Percentiles rank a stretch among this genome's conserved stretches.
phyloP scores from a whole-genome alignment of 768 basidiomycete genomes.

The Rhodotorula paludigena region DNA sequence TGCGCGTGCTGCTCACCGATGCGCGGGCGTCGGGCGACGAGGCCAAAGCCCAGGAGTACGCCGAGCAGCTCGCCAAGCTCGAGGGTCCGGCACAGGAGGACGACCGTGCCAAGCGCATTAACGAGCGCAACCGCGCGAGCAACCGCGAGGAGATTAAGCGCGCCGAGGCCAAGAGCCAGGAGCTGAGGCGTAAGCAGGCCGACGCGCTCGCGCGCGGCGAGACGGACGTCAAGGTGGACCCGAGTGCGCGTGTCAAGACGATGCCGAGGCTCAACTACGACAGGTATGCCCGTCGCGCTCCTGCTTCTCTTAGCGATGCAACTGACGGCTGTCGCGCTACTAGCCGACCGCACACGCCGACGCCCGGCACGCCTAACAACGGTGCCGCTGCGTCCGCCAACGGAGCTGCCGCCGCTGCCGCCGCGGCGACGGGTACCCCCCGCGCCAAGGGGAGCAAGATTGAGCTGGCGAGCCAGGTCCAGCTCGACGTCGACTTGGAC shows the following conservation, averaged over 20 bases:
- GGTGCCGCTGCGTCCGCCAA: not conserved
- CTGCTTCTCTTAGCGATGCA: not conserved
- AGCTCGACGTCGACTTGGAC: constrained; percentile 31
- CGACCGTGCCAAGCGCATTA: constrained; percentile 64
- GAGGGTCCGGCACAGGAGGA: constrained; percentile 42
- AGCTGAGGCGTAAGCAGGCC: constrained; percentile 57
- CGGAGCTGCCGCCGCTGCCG: not conserved
- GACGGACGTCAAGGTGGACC: constrained; percentile 24
- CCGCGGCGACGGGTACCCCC: not conserved
- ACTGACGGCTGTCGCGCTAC: not conserved
- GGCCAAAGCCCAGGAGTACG: constrained; percentile 59
- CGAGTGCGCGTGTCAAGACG: constrained; percentile 40
- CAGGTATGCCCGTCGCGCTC: constrained; percentile 1
- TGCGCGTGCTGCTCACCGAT: constrained; percentile 66
- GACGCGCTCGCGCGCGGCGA: constrained; percentile 36
- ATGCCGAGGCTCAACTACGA: constrained; percentile 33
- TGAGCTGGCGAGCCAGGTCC: constrained; percentile 26
- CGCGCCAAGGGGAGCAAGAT: constrained; percentile 17
- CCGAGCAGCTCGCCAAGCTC: constrained; percentile 61
- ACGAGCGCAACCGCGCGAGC: constrained; percentile 80
- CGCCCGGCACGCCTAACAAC: constrained; percentile 1
- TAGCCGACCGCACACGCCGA: constrained; percentile 25
- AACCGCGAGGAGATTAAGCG: constrained; percentile 74
- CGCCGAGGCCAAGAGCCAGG: constrained; percentile 65
- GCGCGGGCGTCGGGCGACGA: constrained; percentile 70